Evolutionary conservation across 2,329 filamentous ascomycete species (phyloP), one percentile per base, ranked within the genome.

Genomic region (Penicillium sp.): DNA sequence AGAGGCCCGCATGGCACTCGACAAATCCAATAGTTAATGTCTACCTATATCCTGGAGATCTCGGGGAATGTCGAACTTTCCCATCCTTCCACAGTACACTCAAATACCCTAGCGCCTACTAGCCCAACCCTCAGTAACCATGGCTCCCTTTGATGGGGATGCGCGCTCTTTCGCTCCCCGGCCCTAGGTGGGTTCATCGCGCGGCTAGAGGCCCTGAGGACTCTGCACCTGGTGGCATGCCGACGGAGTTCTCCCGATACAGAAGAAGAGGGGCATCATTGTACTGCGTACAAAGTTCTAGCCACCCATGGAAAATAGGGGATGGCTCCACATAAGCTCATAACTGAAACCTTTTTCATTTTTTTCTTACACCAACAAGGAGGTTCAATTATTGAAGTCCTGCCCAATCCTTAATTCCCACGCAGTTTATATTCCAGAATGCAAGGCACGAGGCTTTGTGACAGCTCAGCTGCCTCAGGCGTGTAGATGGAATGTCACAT

Each of bases 81-180:
- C 36, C 35, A 40, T 49, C 34, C 41, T 51, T 52, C 48, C 46
- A 56, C 50, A 56, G 47, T 44, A 28, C 40, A 35, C 50, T 44
- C 47, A 52, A 43, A 31, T 44, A 6, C 23, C 26, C 45, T 59
- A 58, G 56, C 51, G 56, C 43, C 45, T 16, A 55, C 54, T 58
- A 57, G 55, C 44, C 40, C 11, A 46, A 20, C 18, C 39, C 29
- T 32, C 27, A 26, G 39, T 49, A 55, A 59, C 56, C 56, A 58
- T 57, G 56, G 56, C 54, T 50, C 56, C 26, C 37, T 59, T 56
- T 59, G 43, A 56, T 59, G 50, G 57, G 42, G 55, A 59, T 59
- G 46, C 41, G 46, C 55, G 26, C 48, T 43, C 47, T n/a, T 29
- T 50, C 40, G 24, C 32, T 48, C 36, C 32, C 22, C 37, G 26